Percentiles rank a stretch among this genome's conserved stretches.
These are phyloP conservation scores for Smallanthus sonchifolius DNA, from an alignment of 129 eudicot genomes.

Conservation along the genomic window DNA sequence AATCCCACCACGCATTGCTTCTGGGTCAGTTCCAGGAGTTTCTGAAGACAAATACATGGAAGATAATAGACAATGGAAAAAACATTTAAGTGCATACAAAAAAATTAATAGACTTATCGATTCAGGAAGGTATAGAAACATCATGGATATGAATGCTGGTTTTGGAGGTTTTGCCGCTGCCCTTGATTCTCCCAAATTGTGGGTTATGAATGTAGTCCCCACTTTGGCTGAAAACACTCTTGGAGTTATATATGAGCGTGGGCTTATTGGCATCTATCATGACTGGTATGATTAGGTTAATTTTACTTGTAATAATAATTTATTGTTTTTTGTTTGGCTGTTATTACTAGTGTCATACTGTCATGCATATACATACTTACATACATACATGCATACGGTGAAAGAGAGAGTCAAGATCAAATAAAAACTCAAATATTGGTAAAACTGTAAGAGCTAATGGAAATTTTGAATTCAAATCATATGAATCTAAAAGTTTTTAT, in stretches of 20 bases:
- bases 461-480: background rate
- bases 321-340: background rate
- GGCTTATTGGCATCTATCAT: conserved; percentile 94
- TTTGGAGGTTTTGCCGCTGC: conserved; percentile 98
- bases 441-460: background rate
- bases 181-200: conserved; percentile 70
- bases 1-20: conserved; percentile 76
- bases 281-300: conserved; percentile 53
- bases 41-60: conserved; percentile 68
- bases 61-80: conserved; percentile 79
- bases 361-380: no score
- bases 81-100: conserved; percentile 81
- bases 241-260: conserved; percentile 88
- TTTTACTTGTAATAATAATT: background rate
- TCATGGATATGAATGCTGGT: conserved; percentile 99
- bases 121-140: conserved; percentile 90
- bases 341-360: background rate
- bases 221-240: conserved; percentile 76
- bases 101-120: conserved; percentile 61
- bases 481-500: no score
- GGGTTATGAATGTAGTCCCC: conserved; percentile 99
- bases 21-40: conserved; percentile 71
- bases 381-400: no score
- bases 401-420: background rate
- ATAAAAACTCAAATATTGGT: background rate